phyloP scores from a whole-genome alignment of 805 yeast genomes.

The Zygosaccharomyces pseudorouxii region DNA sequence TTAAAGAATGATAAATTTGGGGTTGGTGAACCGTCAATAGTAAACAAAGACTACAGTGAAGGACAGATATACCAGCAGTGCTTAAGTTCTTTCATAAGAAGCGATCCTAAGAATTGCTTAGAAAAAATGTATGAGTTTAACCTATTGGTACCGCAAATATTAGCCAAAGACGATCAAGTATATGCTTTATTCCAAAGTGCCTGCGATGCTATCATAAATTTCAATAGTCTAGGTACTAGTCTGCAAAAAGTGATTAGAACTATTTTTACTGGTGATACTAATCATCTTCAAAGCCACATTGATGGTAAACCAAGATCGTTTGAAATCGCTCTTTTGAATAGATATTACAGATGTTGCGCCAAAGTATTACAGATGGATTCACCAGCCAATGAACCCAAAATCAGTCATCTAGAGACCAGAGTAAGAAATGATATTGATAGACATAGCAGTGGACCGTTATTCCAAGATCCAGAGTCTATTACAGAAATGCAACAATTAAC shows the following conservation, averaged over 20 bases:
- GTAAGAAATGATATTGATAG: conserved; percentile 5
- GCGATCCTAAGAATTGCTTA: conserved; percentile 21
- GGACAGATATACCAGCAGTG: conserved; percentile 18
- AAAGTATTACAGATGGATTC: conserved; percentile 7
- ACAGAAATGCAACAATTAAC: conserved; percentile 8
- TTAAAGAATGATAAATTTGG: conserved; percentile 21
- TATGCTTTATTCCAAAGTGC: conserved; percentile 20
- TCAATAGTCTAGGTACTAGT: conserved; percentile 15
- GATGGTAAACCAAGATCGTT: neutral
- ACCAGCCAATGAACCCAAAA: neutral
- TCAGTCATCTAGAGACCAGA: conserved; percentile 5
- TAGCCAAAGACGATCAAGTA: conserved; percentile 4
- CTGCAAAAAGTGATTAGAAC: conserved; percentile 5
- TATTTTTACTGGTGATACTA: conserved; percentile 7
- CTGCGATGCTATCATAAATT: conserved; percentile 12
- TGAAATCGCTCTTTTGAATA: conserved; percentile 7
- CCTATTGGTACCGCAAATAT: conserved; percentile 9
- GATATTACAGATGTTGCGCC: conserved; percentile 14
- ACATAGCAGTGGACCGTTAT: neutral
- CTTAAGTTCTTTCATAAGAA: conserved; percentile 19
- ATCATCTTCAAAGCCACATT: neutral
- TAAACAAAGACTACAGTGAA: neutral
- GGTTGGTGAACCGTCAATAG: neutral
- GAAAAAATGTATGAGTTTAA: conserved; percentile 20
- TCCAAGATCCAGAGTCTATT: neutral